phyloP scores from a whole-genome alignment of 257 asterid species.

The Echium plantagineum region DNA sequence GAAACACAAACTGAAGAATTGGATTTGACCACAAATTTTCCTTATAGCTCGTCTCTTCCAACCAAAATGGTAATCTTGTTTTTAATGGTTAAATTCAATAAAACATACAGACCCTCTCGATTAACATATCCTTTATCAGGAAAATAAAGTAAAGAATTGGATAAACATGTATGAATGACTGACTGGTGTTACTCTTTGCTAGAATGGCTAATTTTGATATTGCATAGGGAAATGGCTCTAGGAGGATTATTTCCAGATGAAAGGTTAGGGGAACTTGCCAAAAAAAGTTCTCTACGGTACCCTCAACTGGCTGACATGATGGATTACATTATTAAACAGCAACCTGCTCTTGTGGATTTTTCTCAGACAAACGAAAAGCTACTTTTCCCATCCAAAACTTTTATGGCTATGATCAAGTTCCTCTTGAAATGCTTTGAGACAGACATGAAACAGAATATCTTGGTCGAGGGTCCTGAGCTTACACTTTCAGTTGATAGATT shows the following conservation, averaged over 20 bases:
- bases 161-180: neutral
- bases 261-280: slow-evolving; percentile 40
- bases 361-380: slow-evolving; percentile 44
- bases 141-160: neutral
- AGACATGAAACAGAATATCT: slow-evolving; percentile 38
- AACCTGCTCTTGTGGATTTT: slow-evolving; percentile 48
- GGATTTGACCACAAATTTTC: neutral
- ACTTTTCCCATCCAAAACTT: slow-evolving; percentile 63
- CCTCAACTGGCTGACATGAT: slow-evolving; percentile 81
- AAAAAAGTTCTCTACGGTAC: slow-evolving; percentile 31
- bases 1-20: neutral
- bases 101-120: no score
- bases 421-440: slow-evolving; percentile 86
- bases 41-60: neutral
- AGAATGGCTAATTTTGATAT: slow-evolving; percentile 9
- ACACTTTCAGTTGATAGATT: slow-evolving; percentile 44
- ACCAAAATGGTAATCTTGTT: neutral
- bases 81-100: no score
- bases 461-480: slow-evolving; percentile 35
- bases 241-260: slow-evolving; percentile 92
- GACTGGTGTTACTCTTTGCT: slow-evolving; percentile 1
- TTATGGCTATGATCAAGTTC: slow-evolving; percentile 76
- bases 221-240: slow-evolving; percentile 82
- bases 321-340: slow-evolving; percentile 59
- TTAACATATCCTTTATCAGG: no score